Base-by-base conservation (phyloP, 1,139 yeast species). In the Saccharomyces pastorianus region DNA sequence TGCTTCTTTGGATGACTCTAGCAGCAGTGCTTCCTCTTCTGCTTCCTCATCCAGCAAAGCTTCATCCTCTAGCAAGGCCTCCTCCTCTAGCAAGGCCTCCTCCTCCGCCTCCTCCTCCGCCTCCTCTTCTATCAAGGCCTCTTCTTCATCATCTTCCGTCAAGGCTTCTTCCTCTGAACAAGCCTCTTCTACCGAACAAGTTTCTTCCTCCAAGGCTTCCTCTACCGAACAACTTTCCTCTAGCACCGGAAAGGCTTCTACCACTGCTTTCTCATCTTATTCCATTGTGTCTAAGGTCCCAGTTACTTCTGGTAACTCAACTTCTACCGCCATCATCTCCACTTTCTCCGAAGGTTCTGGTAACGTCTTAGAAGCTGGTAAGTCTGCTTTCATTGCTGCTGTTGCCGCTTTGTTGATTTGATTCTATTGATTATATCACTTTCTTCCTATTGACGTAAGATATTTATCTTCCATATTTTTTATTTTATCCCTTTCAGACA, bases 11-110 rank as follows among this genome's bases (percentile, higher is more conserved):
- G 58, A 68, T 14, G 57, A 71, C n/a, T 56, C 71, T 38, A 59
- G 73, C 49, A 53, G 71, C 3, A 58, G 72, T 17, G 59, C 74
- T 17, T 54, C 72, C 2, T 55, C 76, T 6, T 59, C 73, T 23
- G 51, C 74, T n/a, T 59, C 74, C 9, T 60, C 74, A n/a, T 59
- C 73, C 13, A 53, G 71, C 8, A 54, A 73, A 11, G 54, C 74
- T 7, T 59, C 64, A 29, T 48, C 64, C 31, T 54, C 64, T 50
- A 17, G 65, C 27, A 44, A 61, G 29, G 32, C 60, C 13, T 47
- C 66, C 11, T 47, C 66, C 6, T 51, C 66, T 52, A 54, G 58
- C 46, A 52, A 61, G 32, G 51, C 58, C 26, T 27, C 63, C n/a
- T 41, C 63, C 34, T 46, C 62, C 31, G 47, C 61, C 11, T 34